A percentile compares a stretch with the other conserved stretches of the same genome.
phyloP scores from a whole-genome alignment of 805 yeast species.

The Saturnispora diversa region DNA sequence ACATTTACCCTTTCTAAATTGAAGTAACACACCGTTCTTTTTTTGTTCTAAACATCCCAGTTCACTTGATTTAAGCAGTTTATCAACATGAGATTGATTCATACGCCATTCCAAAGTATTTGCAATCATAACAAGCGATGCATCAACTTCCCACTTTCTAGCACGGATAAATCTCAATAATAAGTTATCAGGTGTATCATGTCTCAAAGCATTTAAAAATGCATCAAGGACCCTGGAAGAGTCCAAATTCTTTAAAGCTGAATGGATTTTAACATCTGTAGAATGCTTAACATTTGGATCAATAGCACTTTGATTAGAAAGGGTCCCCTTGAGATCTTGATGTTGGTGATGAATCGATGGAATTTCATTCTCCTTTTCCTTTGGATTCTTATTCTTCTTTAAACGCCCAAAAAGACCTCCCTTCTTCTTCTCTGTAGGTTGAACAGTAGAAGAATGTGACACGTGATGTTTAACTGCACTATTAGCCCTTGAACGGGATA shows the following conservation, averaged over 20 bases:
- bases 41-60: conserved; percentile 41
- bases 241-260: conserved; percentile 43
- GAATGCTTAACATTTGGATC: conserved; percentile 26
- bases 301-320: conserved; percentile 19
- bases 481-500: conserved; percentile 9
- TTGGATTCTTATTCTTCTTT: conserved; percentile 20
- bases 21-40: conserved; percentile 41
- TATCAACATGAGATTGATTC: conserved; percentile 51
- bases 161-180: conserved; percentile 75
- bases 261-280: conserved; percentile 36
- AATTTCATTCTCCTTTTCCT: conserved; percentile 10
- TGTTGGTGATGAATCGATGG: conserved; percentile 4
- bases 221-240: conserved; percentile 43
- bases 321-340: conserved; percentile 13
- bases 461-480: neutral
- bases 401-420: conserved; percentile 26
- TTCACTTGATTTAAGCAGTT: conserved; percentile 66
- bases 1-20: conserved; percentile 62
- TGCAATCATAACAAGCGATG: conserved; percentile 63
- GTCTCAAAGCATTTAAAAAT: conserved; percentile 56
- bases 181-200: conserved; percentile 76
- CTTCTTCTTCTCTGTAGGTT: conserved; percentile 23
- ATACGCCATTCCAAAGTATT: conserved; percentile 70
- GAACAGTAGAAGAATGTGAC: neutral
- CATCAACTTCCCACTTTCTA: conserved; percentile 72